Evolutionary conservation across 2,329 filamentous ascomycete genomes (phyloP), one percentile per base, ranked within the genome.

Genomic region (Pyrenophora teres): DNA sequence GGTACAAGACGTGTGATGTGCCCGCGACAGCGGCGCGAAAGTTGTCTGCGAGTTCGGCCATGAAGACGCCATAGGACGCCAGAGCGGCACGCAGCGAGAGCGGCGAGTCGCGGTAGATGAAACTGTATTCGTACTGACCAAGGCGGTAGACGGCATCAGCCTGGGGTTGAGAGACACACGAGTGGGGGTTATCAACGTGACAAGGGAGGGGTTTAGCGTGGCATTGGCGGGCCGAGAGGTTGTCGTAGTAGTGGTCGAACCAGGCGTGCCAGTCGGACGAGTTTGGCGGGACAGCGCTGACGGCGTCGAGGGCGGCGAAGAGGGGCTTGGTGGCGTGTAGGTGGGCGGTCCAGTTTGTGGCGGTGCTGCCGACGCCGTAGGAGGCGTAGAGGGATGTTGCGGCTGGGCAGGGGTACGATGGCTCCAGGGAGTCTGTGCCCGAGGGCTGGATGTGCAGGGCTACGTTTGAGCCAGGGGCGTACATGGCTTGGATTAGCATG

Each of bases 231-330:
- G 89, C 87, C 0, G 88, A 91, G 1, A 94, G 80, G 65, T 92
- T 94, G 70, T 94, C 90, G 64, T 87, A 94, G 76, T 94, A 94
- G 72, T 92, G 90, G 67, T 94, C 90, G 63, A 88, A 87, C 46
- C 81, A 86, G 35, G 74, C 79, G 65, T 93, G 89, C 77, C 90
- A 94, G 3, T 79, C 86, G 0, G 68, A 65, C 53, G 86, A 81
- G 30, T 72, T 72, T 0, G 77, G 55, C 0, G 80, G 68, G 1
- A 94, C 82, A 25, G 87, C 87, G 0, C 87, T 90, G 39, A 93
- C 81, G 36, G 76, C 69, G 64, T 94, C 90, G 0, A 94, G 81
- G 0, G 71, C 72, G 5, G 71, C 64, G 66, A 83, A 89, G 0
- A 94, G 76, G 0, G 74, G 58, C 2, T 72, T 67, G 0, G 87